These are phyloP conservation scores for Tremellales sp. DNA, from an alignment of 1,284 basidiomycete species.

Conservation along the genomic window DNA sequence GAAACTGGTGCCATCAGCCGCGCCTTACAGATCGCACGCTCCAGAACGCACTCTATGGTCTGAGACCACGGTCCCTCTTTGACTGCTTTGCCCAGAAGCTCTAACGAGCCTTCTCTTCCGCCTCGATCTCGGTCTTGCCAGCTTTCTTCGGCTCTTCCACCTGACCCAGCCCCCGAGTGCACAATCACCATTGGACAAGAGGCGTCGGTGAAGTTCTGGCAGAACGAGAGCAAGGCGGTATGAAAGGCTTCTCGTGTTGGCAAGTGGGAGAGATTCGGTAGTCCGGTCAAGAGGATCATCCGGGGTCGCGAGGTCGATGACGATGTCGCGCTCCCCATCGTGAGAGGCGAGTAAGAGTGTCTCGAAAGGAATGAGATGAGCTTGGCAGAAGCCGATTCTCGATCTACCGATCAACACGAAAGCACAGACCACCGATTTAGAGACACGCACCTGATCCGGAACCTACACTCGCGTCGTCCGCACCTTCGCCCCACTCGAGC, in stretches of 20 bases:
- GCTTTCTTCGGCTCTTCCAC: conserved; percentile 58
- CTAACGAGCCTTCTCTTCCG: conserved; percentile 54
- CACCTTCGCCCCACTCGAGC: conserved; percentile 69
- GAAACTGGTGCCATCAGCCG: conserved; percentile 57
- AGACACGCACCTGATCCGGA: conserved; percentile 26
- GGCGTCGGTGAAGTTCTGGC: conserved; percentile 46
- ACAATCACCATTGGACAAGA: conserved; percentile 73
- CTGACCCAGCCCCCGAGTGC: conserved; percentile 72
- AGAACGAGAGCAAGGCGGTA: conserved; percentile 60
- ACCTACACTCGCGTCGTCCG: conserved; percentile 43
- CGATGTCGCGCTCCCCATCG: conserved; percentile 50
- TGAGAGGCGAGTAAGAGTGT: conserved; percentile 60
- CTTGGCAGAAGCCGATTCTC: conserved; percentile 65
- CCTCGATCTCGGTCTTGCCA: conserved; percentile 49
- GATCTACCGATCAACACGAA: conserved; percentile 41
- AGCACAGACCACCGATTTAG: too few species aligned
- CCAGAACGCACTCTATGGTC: conserved; percentile 61
- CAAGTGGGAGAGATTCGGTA: conserved; percentile 81
- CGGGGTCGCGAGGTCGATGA: conserved; percentile 23
- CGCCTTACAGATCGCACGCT: neutral
- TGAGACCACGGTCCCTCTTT: conserved; percentile 67
- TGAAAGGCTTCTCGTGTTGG: conserved; percentile 74
- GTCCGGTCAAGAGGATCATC: conserved; percentile 81
- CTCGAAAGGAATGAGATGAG: conserved; percentile 74
- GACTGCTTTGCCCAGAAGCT: conserved; percentile 53